Percentiles rank a stretch among this genome's conserved stretches.
phyloP scores from a whole-genome alignment of 2,329 filamentous ascomycete genomes.

The Talaromyces sp. region DNA sequence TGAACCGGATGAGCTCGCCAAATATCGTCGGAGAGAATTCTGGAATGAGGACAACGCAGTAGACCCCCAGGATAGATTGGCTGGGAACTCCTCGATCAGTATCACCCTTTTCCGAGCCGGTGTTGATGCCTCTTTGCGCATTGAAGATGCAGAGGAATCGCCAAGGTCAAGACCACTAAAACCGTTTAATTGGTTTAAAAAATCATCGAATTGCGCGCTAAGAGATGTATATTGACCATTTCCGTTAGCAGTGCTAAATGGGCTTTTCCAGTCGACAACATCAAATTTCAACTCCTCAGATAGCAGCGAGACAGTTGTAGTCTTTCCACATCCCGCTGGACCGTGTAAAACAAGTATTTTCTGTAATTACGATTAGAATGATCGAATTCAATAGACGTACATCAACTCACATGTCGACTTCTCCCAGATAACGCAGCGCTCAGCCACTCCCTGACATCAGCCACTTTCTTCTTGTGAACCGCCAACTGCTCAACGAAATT shows the following conservation, averaged over 20 bases:
- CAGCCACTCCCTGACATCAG: slow-evolving; percentile 81
- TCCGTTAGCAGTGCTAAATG: slow-evolving; percentile 59
- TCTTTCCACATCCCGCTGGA: slow-evolving; percentile 88
- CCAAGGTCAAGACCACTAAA: slow-evolving; percentile 67
- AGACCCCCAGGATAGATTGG: slow-evolving; percentile 66
- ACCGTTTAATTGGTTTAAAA: slow-evolving; percentile 74
- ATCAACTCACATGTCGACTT: slow-evolving; percentile 36
- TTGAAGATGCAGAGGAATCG: slow-evolving; percentile 1
- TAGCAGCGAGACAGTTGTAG: slow-evolving; percentile 75
- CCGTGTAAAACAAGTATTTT: slow-evolving; percentile 82
- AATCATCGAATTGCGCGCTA: slow-evolving; percentile 85
- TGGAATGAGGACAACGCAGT: slow-evolving; percentile 68
- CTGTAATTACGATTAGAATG: slow-evolving; percentile 42
- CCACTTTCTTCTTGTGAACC: slow-evolving; percentile 91
- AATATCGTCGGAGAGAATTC: slow-evolving; percentile 68
- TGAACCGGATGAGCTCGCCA: slow-evolving; percentile 52
- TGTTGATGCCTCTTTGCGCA: neutral
- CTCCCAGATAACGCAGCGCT: slow-evolving; percentile 66
- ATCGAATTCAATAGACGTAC: neutral
- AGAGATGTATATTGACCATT: slow-evolving; percentile 65
- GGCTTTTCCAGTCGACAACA: slow-evolving; percentile 88
- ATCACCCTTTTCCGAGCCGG: slow-evolving; percentile 54
- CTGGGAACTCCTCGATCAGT: slow-evolving; percentile 78
- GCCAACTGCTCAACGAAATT: slow-evolving; percentile 74
- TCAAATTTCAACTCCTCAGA: slow-evolving; percentile 73